Base-by-base conservation (phyloP, 2,329 filamentous ascomycete genomes). In the Cytospora schulzeri region DNA sequence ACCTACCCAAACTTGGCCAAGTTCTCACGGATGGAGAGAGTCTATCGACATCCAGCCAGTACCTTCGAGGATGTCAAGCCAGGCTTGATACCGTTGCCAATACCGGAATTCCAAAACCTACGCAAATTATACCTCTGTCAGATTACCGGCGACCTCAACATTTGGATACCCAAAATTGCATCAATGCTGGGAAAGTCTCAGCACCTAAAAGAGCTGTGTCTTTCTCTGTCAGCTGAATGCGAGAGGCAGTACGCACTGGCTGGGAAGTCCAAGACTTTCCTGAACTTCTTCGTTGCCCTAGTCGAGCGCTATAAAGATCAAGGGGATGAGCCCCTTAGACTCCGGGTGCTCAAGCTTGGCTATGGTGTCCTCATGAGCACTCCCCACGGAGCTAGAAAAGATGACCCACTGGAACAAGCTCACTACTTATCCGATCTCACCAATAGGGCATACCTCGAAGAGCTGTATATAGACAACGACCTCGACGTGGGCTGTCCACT, bases 151-250 rank as follows among this genome's bases (percentile, higher is more conserved):
- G 59, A 62, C n/a, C 53, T 65, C 11, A 31, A 59, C 4, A 6
- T 58, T 7, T 65, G 45, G 59, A 62, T 57, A 28, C 45, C 52
- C 19, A 62, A 57, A 24, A 48, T 65, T 26, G 59, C 54, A 11
- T 45, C 58, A 19, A 62, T 55, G 33, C 63, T 65, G 0, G 58
- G 59, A 7, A 57, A 62, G 17, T 65, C 59, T 2, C 59, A 35
- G 1, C 57, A 53, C 17, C 26, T 57, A 24, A 41, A 62, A n/a
- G 63, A 62, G 15, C 59, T 65, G 0, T 59, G 58, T 12, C 54
- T 65, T 2, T 65, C 63, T 12, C 15, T 65, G n/a, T 65, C 63
- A 24, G 48, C 63, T 17, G 63, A 65, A 1, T 62, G 63, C 11
- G 58, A 62, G 24, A 45, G 59, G 8, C 59, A 62, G 22, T 45